Percentiles rank a stretch among this genome's conserved stretches.
Conservation (phyloP, 306 rosid species). For the Cucumis melo region DNA sequence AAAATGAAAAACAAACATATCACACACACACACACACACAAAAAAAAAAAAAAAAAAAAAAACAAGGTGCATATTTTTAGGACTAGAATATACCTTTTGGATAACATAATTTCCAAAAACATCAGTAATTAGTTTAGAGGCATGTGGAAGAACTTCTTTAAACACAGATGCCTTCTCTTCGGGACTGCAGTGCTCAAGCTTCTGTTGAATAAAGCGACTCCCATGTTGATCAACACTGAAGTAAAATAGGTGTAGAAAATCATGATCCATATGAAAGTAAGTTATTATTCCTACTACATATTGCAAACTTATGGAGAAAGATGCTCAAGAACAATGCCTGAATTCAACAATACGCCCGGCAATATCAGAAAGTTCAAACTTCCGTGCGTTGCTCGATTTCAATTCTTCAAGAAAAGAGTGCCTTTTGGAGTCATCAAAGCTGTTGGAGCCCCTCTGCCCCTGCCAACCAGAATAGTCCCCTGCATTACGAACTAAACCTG, state of each 20-base stretch:
- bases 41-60: neutral
- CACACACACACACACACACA: neutral
- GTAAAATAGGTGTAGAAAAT: conserved; percentile 6
- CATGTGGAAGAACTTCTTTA: conserved; percentile 46
- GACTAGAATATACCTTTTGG: conserved; percentile 38
- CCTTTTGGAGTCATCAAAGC: conserved; percentile 26
- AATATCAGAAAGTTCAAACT: conserved; percentile 38
- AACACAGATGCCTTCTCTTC: conserved; percentile 50
- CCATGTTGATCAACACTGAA: conserved; percentile 64
- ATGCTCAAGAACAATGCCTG: conserved; percentile 22
- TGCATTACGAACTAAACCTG: conserved; percentile 17
- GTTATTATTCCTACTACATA: neutral
- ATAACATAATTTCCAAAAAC: conserved; percentile 65
- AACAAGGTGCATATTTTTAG: neutral
- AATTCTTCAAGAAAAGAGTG: conserved; percentile 41
- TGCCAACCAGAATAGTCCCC: conserved; percentile 35
- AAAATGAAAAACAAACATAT: neutral
- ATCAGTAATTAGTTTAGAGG: conserved; percentile 42
- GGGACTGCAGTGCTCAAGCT: conserved; percentile 42
- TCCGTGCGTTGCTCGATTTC: conserved; percentile 28
- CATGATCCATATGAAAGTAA: conserved; percentile 6
- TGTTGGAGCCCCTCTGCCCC: conserved; percentile 25
- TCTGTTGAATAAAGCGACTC: conserved; percentile 69
- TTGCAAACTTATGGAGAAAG: neutral
- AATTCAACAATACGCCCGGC: conserved; percentile 47